Evolutionary conservation across 352 stramenopile species (phyloP), one percentile per base, ranked within the genome.

Genomic region (Phytophthora pini): DNA sequence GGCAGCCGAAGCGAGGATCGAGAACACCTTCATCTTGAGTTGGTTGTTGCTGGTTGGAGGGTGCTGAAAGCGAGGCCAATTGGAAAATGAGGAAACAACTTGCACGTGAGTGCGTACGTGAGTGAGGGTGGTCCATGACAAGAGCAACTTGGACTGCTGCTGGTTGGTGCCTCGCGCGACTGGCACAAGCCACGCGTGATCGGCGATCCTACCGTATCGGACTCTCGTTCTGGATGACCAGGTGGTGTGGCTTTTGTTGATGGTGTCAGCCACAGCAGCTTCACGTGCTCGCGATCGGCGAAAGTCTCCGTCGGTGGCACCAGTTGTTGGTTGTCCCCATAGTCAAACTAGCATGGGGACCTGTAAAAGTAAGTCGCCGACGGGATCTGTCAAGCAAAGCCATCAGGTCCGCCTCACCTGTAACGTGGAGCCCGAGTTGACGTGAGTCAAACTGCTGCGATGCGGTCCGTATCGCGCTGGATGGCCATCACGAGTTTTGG

Each of bases 301-400:
- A 50, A 56, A 61, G 51, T 61, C 51, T 56, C 36, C 15, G 5
- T 34, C 7, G 5, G n/a, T 17, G 45, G 17, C 15, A 38, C 29
- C 58, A 60, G n/a, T 29, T 67, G n/a, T n/a, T 41, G 11, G 13
- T 8, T n/a, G 6, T 11, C 17, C 15, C 5, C 2, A 44, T 60
- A 47, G 48, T 38, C 39, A 54, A 54, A 6, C 15, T 53, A 48
- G 40, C 31, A 54, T 38, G 7, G 10, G 4, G 17, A 44, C 11
- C n/a, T 31, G 60, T 68, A 68, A 56, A 67, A 68, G 59, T 39
- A 49, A 45, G 60, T 62, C 52, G 27, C 24, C 32, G 34, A 50
- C 22, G 50, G 32, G 59, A 67, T 67, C 32, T 59, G 52, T 61
- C 44, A 47, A 56, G 60, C 60, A 68, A 44, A 24, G 45, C 24